phyloP scores from a whole-genome alignment of 2,329 filamentous ascomycete species.

The Bipolaris cookei region DNA sequence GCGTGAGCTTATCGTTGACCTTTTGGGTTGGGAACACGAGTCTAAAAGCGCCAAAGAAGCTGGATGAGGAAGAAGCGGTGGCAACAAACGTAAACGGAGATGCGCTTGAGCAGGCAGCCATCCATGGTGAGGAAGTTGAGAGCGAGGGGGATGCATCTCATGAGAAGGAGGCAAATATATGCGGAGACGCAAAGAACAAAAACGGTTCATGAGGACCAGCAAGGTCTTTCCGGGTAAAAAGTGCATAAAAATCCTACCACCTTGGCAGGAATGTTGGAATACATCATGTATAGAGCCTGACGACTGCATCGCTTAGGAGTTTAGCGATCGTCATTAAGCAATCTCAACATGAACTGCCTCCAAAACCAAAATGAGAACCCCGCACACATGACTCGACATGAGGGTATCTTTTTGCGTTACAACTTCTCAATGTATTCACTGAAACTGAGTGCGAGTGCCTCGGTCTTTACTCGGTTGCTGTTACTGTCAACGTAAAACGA shows the following conservation, averaged over 20 bases:
- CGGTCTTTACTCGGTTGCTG: background rate
- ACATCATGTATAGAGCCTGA: background rate
- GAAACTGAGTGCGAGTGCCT: background rate
- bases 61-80: conserved; percentile 12
- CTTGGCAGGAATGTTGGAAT: background rate
- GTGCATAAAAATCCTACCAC: no score
- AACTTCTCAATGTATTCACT: background rate
- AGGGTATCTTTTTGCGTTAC: no score
- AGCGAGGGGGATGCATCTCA: background rate
- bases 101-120: background rate
- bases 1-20: conserved; percentile 24
- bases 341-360: background rate
- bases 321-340: background rate
- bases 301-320: no score
- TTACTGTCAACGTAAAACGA: background rate
- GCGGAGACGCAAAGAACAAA: background rate
- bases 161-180: background rate
- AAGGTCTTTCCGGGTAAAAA: background rate
- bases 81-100: background rate
- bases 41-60: conserved; percentile 31
- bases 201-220: background rate
- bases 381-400: background rate
- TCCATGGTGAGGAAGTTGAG: background rate
- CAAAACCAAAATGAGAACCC: background rate
- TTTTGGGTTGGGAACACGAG: conserved; percentile 31